Percentiles rank a stretch among this genome's conserved stretches.
Conservation (phyloP, 1,284 basidiomycete genomes). For the Marasmius oreades region DNA sequence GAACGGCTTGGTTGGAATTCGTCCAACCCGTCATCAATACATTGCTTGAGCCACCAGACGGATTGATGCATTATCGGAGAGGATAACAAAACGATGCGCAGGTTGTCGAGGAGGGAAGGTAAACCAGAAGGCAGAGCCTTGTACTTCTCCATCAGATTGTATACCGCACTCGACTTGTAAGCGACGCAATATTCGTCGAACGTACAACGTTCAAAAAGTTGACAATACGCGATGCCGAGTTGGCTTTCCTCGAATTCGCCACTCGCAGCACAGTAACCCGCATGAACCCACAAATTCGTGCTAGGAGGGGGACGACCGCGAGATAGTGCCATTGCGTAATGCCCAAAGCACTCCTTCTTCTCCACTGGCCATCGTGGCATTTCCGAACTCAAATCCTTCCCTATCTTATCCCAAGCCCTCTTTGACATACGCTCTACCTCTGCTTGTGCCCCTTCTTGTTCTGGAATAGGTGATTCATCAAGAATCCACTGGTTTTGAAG, state of each 20-base stretch:
- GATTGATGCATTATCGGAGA: constrained; percentile 19
- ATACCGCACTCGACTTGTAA: constrained; percentile 21
- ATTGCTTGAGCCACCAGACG: constrained; percentile 38
- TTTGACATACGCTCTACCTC: neutral
- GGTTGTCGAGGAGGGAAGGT: constrained; percentile 19
- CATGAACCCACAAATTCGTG: constrained; percentile 17
- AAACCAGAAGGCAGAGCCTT: constrained; percentile 7
- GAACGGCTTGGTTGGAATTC: constrained; percentile 3
- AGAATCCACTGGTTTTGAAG: constrained; percentile 29
- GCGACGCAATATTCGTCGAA: constrained; percentile 32
- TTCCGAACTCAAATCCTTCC: neutral
- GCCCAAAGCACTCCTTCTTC: constrained; percentile 12
- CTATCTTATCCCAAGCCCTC: neutral
- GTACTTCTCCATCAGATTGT: constrained; percentile 23
- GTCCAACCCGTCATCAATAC: constrained; percentile 18
- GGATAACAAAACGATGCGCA: constrained; percentile 16
- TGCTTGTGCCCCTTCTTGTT: neutral
- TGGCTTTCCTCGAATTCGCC: constrained; percentile 18
- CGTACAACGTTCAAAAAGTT: constrained; percentile 24
- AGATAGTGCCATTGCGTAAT: constrained; percentile 15
- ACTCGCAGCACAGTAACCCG: constrained; percentile 29
- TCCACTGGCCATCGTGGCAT: constrained; percentile 9
- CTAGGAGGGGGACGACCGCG: constrained; percentile 17
- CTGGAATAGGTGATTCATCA: constrained; percentile 16
- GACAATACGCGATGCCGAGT: constrained; percentile 18